These are phyloP conservation scores for Trichoderma gracile DNA, from an alignment of 2,329 filamentous ascomycete genomes.

Conservation along the genomic window DNA sequence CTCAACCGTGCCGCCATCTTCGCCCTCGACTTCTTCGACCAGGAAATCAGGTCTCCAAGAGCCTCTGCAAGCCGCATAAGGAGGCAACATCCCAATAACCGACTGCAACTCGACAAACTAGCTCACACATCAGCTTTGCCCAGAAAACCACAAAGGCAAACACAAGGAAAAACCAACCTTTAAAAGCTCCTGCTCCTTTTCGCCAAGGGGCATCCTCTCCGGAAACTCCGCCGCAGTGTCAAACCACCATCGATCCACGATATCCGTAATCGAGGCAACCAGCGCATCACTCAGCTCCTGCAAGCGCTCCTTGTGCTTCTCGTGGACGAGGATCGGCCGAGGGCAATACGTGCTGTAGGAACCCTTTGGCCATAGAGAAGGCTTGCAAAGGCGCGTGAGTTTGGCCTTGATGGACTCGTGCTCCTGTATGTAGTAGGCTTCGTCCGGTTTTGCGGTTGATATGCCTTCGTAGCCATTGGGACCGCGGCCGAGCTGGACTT, in stretches of 20 bases:
- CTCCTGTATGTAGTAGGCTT: conserved; percentile 26
- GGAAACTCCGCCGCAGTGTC: conserved; percentile 37
- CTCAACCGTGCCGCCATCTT: conserved; percentile 26
- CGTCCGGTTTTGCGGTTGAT: neutral
- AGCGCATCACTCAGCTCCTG: conserved; percentile 37
- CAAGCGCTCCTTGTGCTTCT: conserved; percentile 37
- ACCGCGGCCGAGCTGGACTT: conserved; percentile 29
- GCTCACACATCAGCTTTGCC: neutral
- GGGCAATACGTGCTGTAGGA: conserved; percentile 36
- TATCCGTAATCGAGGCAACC: conserved; percentile 37
- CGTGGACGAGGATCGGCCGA: conserved; percentile 39
- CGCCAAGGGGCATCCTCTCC: conserved; percentile 39
- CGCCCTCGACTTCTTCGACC: conserved; percentile 34
- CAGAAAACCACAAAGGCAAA: neutral
- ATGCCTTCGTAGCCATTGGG: conserved; percentile 24
- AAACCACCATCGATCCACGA: conserved; percentile 44
- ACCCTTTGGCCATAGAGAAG: conserved; percentile 35
- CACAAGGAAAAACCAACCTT: conserved; percentile 28
- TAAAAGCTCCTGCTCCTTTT: conserved; percentile 36
- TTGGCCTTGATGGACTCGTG: conserved; percentile 28
- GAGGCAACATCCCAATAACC: conserved; percentile 29
- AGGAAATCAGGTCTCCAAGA: conserved; percentile 46
- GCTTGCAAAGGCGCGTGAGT: conserved; percentile 32
- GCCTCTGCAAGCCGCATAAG: conserved; percentile 32
- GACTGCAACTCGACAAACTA: conserved; percentile 39